phyloP scores from a whole-genome alignment of 2,329 filamentous ascomycete genomes.

The Ophiostoma quercus region DNA sequence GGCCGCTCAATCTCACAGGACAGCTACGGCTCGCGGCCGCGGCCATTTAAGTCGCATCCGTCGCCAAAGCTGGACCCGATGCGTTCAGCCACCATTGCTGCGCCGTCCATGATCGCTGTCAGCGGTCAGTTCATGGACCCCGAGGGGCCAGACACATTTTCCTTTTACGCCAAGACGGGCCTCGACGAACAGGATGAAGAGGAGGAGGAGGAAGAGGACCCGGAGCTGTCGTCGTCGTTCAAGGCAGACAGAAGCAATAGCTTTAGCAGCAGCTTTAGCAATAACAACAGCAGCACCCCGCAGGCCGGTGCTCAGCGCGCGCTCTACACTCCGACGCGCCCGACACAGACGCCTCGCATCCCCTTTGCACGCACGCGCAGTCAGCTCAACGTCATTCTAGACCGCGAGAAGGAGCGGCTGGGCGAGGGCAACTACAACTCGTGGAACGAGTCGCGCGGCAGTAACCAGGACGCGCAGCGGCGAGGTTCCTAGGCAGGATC shows the following conservation, averaged over 20 bases:
- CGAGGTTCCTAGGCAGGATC: not conserved
- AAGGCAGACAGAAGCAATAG: conserved; percentile 11
- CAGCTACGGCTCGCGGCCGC: conserved; percentile 20
- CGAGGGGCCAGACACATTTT: conserved; percentile 25
- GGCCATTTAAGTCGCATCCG: not conserved
- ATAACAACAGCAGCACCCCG: conserved; percentile 25
- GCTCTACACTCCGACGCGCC: conserved; percentile 47
- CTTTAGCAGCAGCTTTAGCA: conserved; percentile 23
- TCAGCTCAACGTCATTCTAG: conserved; percentile 53
- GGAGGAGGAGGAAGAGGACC: conserved; percentile 16
- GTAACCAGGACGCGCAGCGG: not conserved
- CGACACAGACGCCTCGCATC: conserved; percentile 41
- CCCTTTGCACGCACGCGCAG: conserved; percentile 56
- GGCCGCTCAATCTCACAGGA: conserved; percentile 25
- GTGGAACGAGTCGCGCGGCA: conserved; percentile 20
- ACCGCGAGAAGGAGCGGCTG: conserved; percentile 48
- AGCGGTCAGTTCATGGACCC: conserved; percentile 21
- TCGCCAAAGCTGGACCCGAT: conserved; percentile 11
- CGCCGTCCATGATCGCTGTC: conserved; percentile 22
- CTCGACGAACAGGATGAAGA: conserved; percentile 14
- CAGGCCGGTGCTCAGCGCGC: conserved; percentile 33
- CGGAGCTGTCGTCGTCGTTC: not conserved
- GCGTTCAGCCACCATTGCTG: conserved; percentile 16
- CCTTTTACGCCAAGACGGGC: conserved; percentile 21
- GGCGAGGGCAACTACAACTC: conserved; percentile 23